Conservation (phyloP, 768 basidiomycete genomes). For the Termitomyces sp. region DNA sequence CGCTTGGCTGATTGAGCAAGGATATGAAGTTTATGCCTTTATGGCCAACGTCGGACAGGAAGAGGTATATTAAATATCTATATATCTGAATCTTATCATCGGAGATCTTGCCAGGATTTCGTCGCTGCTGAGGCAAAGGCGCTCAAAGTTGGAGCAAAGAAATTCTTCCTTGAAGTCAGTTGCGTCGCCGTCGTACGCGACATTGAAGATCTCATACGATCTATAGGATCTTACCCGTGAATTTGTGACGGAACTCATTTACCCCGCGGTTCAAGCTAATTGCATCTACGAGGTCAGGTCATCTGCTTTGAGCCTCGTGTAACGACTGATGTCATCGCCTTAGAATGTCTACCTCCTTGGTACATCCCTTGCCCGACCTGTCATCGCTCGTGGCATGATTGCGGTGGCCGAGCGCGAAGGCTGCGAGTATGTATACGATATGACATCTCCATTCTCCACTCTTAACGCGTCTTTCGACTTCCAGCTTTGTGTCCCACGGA, state of each 20-base stretch:
- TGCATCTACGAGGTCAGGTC: conserved; percentile 88
- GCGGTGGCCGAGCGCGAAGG: conserved; percentile 83
- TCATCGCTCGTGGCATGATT: conserved; percentile 99
- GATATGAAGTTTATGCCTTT: conserved; percentile 95
- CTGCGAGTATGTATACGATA: conserved; percentile 74
- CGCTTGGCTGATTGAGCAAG: conserved; percentile 97
- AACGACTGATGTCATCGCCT: conserved; percentile 2
- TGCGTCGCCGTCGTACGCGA: not conserved
- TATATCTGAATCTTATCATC: conserved; percentile 4
- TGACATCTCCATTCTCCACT: not conserved
- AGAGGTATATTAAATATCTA: conserved; percentile 44
- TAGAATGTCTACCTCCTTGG: conserved; percentile 96
- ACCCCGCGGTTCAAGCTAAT: conserved; percentile 97
- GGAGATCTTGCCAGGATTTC: conserved; percentile 62
- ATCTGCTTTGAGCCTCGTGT: not conserved
- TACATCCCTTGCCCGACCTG: conserved; percentile 95
- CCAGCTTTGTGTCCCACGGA: conserved; percentile 91
- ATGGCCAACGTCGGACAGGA: conserved; percentile 96
- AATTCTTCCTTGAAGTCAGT: conserved; percentile 84
- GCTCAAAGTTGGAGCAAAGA: conserved; percentile 86
- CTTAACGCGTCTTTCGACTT: not conserved
- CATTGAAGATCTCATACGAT: not conserved
- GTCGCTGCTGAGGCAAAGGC: conserved; percentile 89
- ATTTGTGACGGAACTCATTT: conserved; percentile 94
- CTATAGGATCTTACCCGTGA: conserved; percentile 86